These are phyloP conservation scores for Acer campestre DNA, from an alignment of 345 rosid genomes.

Conservation along the genomic window DNA sequence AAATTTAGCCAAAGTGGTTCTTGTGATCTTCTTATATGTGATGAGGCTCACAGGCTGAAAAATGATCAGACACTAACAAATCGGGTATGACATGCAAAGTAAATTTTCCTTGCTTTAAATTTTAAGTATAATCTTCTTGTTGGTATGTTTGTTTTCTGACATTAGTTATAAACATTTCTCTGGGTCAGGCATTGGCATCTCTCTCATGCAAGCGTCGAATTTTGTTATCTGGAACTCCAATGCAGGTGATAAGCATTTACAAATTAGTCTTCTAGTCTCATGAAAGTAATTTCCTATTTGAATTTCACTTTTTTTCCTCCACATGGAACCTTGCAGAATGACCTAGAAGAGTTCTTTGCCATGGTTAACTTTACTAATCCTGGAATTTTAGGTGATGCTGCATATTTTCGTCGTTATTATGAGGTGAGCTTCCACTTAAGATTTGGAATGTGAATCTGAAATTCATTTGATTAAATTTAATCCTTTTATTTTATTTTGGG, in stretches of 20 bases:
- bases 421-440: conserved; percentile 54
- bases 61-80: conserved; percentile 95
- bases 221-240: conserved; percentile 96
- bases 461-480: not conserved
- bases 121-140: not conserved
- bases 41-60: conserved; percentile 98
- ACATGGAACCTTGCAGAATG: conserved; percentile 63
- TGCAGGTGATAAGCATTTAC: conserved; percentile 66
- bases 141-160: conserved; percentile 16
- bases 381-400: conserved; percentile 85
- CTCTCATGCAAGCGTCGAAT: conserved; percentile 88
- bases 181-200: conserved; percentile 83
- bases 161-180: conserved; percentile 22
- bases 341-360: conserved; percentile 96
- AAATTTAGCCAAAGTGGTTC: conserved; percentile 75
- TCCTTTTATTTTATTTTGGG: conserved; percentile 1
- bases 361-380: conserved; percentile 99
- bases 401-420: conserved; percentile 86
- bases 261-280: conserved; percentile 14
- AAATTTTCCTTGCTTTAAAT: not conserved
- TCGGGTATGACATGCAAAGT: conserved; percentile 58
- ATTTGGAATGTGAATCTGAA: conserved; percentile 11
- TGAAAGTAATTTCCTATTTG: conserved; percentile 11
- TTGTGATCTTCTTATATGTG: conserved; percentile 96
- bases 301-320: conserved; percentile 14